Percentiles rank a stretch among this genome's conserved stretches.
These are phyloP conservation scores for Seiridium cupressi DNA, from an alignment of 2,329 filamentous ascomycete species.

Conservation along the genomic window DNA sequence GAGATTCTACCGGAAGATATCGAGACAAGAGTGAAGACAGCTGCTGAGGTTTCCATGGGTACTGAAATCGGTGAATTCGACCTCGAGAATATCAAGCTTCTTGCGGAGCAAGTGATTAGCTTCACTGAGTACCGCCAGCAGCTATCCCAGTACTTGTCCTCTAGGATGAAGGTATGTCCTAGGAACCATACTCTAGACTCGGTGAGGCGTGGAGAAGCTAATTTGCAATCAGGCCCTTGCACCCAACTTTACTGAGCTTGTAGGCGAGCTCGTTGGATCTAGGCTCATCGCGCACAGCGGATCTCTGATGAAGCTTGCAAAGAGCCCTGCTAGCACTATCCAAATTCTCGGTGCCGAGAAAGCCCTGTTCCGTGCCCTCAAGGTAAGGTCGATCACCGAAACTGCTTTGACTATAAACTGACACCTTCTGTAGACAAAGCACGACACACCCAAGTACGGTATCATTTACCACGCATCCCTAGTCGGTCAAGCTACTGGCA, in stretches of 20 bases:
- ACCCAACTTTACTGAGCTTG: slow-evolving; percentile 88
- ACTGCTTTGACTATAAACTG: too few relatives aligned
- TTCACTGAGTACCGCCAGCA: slow-evolving; percentile 89
- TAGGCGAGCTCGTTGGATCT: slow-evolving; percentile 91
- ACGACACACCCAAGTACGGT: slow-evolving; percentile 98
- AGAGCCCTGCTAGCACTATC: slow-evolving; percentile 91
- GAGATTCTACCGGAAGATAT: slow-evolving; percentile 95
- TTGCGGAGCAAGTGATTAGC: slow-evolving; percentile 89
- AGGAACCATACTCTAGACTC: too few relatives aligned
- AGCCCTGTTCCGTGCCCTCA: slow-evolving; percentile 94
- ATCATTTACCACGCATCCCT: slow-evolving; percentile 89
- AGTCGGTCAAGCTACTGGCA: slow-evolving; percentile 93
- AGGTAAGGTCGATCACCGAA: too few relatives aligned
- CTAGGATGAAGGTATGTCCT: slow-evolving; percentile 69
- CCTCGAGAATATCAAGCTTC: slow-evolving; percentile 84
- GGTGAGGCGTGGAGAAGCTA: too few relatives aligned
- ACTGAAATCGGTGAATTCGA: slow-evolving; percentile 94
- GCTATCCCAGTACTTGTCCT: slow-evolving; percentile 84
- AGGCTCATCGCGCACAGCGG: slow-evolving; percentile 93
- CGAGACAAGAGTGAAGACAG: slow-evolving; percentile 85
- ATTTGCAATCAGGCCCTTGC: slow-evolving; percentile 64
- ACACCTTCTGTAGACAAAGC: slow-evolving; percentile 70
- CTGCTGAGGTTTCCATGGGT: slow-evolving; percentile 96
- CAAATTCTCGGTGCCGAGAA: slow-evolving; percentile 99
- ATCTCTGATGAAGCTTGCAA: slow-evolving; percentile 91